These are phyloP conservation scores for Mallotus repandus DNA, from an alignment of 441 rosid species.

Conservation along the genomic window DNA sequence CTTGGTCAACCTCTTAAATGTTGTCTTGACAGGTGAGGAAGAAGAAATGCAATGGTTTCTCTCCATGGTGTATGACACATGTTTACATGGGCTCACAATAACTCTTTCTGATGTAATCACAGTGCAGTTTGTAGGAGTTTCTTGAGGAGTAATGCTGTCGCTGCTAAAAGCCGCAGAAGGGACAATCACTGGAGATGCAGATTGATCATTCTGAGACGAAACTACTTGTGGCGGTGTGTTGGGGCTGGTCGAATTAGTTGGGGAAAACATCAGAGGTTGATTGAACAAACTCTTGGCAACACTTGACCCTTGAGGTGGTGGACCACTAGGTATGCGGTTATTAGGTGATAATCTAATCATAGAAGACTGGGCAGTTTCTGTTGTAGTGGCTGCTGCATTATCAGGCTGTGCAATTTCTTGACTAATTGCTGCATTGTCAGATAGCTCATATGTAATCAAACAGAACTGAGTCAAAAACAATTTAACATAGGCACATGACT, in stretches of 20 bases:
- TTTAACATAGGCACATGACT: background rate
- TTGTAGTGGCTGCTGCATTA: slow-evolving; percentile 15
- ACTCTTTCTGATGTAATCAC: slow-evolving; percentile 65
- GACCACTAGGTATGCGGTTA: slow-evolving; percentile 19
- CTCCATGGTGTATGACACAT: slow-evolving; percentile 54
- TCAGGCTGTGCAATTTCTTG: slow-evolving; percentile 30
- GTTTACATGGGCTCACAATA: slow-evolving; percentile 70
- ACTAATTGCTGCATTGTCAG: slow-evolving; percentile 21
- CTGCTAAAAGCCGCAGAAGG: slow-evolving; percentile 36
- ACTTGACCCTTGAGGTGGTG: slow-evolving; percentile 38
- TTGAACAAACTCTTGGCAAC: slow-evolving; percentile 69
- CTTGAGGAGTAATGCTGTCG: slow-evolving; percentile 39
- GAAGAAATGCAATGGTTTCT: slow-evolving; percentile 60
- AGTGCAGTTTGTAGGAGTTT: slow-evolving; percentile 65
- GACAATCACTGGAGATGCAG: slow-evolving; percentile 32
- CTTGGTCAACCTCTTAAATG: slow-evolving; percentile 39
- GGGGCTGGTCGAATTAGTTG: slow-evolving; percentile 47
- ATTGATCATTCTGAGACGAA: slow-evolving; percentile 41
- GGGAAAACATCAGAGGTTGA: slow-evolving; percentile 38
- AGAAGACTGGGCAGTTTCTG: slow-evolving; percentile 28
- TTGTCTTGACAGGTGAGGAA: slow-evolving; percentile 54
- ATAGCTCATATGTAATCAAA: slow-evolving; percentile 29
- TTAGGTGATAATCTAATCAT: slow-evolving; percentile 24
- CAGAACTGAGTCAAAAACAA: background rate
- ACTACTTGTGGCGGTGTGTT: slow-evolving; percentile 61